Evolutionary conservation across 2,329 filamentous ascomycete species (phyloP).

Genomic region (Aspergillus vadensis): DNA sequence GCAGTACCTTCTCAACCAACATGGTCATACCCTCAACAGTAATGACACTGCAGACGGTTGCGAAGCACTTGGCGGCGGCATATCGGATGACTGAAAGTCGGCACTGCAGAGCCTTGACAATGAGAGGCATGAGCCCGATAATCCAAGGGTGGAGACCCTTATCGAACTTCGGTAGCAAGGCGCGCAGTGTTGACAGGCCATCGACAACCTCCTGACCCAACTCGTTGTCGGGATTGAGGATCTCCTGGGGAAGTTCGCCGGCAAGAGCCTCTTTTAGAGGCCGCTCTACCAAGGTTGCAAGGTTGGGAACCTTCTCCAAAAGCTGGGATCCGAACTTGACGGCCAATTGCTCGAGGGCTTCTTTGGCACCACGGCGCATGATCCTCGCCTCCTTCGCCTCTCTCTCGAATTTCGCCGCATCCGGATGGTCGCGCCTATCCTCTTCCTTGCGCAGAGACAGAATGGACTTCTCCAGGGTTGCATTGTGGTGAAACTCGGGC

Average conservation of each 20-base stretch:
- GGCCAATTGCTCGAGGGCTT: constrained; percentile 86
- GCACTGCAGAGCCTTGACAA: constrained; percentile 85
- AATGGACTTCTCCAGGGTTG: constrained; percentile 74
- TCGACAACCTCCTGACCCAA: constrained; percentile 93
- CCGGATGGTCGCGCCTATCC: constrained; percentile 87
- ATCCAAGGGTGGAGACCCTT: constrained; percentile 75
- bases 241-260: constrained; percentile 69
- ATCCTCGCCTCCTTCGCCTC: constrained; percentile 88
- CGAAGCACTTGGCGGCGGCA: constrained; percentile 94
- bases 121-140: constrained; percentile 77
- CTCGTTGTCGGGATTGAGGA: constrained; percentile 70
- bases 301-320: constrained; percentile 79
- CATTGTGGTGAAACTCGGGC: constrained; percentile 87
- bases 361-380: constrained; percentile 88
- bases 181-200: constrained; percentile 87
- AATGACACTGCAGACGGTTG: constrained; percentile 95
- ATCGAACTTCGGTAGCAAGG: constrained; percentile 88
- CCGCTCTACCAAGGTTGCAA: constrained; percentile 77
- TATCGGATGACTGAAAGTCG: constrained; percentile 91
- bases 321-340: constrained; percentile 75
- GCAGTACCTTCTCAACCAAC: constrained; percentile 87
- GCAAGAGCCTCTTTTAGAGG: constrained; percentile 76
- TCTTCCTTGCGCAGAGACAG: constrained; percentile 96
- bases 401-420: constrained; percentile 84
- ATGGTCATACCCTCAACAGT: constrained; percentile 94